Evolutionary conservation across 257 asterid genomes (phyloP).

Genomic region (Forsythia suspensa): DNA sequence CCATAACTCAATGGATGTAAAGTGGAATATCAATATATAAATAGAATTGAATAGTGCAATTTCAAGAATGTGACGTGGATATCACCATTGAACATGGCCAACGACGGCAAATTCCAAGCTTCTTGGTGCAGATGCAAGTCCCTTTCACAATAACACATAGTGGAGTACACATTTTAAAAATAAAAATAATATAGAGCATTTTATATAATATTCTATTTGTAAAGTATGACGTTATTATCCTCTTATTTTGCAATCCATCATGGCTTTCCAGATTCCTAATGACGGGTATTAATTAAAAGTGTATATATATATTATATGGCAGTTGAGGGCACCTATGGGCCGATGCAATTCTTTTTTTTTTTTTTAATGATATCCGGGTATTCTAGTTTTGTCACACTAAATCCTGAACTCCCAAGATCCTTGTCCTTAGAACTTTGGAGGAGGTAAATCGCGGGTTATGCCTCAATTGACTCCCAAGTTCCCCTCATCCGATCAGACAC

Average conservation of each 20-base stretch:
- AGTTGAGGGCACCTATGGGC: too few relatives aligned
- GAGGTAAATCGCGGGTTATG: too few relatives aligned
- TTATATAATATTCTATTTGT: slow-evolving; percentile 5
- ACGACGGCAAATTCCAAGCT: slow-evolving; percentile 54
- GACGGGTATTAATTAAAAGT: not conserved
- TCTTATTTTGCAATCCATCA: not conserved
- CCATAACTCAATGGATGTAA: slow-evolving; percentile 24
- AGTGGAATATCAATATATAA: slow-evolving; percentile 22
- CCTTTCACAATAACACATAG: not conserved
- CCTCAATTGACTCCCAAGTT: too few relatives aligned
- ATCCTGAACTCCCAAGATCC: too few relatives aligned
- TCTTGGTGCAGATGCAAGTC: slow-evolving; percentile 48
- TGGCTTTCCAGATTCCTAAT: slow-evolving; percentile 35
- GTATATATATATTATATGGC: too few relatives aligned
- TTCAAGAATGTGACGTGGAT: slow-evolving; percentile 33
- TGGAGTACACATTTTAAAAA: not conserved
- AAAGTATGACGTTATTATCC: slow-evolving; percentile 35
- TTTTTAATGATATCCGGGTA: too few relatives aligned
- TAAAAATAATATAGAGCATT: not conserved
- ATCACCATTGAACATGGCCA: slow-evolving; percentile 28
- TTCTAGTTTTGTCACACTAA: too few relatives aligned
- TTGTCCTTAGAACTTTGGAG: too few relatives aligned
- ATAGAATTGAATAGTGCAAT: slow-evolving; percentile 4
- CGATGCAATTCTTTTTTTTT: too few relatives aligned
- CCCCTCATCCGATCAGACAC: too few relatives aligned